A percentile compares a stretch with the other conserved stretches of the same genome.
These are phyloP conservation scores for Sporothrix brasiliensis DNA, from an alignment of 2,329 filamentous ascomycete genomes.

Conservation along the genomic window DNA sequence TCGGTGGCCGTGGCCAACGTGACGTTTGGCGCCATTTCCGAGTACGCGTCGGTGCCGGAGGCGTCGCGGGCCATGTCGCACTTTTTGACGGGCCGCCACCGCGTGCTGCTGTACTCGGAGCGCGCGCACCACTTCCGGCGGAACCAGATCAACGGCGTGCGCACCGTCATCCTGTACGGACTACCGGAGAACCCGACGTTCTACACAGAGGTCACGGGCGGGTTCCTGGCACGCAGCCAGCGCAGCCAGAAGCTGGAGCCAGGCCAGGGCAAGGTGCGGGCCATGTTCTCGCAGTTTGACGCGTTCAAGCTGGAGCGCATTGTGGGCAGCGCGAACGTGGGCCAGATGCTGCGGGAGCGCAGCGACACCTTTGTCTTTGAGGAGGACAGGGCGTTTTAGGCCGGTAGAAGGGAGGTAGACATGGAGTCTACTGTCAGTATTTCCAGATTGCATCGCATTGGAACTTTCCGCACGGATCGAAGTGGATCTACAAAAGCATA, in stretches of 20 bases:
- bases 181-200: conserved; percentile 86
- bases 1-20: conserved; percentile 58
- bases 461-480: too few relatives aligned
- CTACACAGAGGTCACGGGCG: conserved; percentile 74
- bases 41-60: conserved; percentile 80
- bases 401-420: background rate
- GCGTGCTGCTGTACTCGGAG: conserved; percentile 86
- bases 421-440: background rate
- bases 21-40: conserved; percentile 80
- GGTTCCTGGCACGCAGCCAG: conserved; percentile 64
- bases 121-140: conserved; percentile 95
- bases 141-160: conserved; percentile 80
- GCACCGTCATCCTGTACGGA: conserved; percentile 79
- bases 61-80: conserved; percentile 83
- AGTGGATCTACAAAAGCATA: conserved; percentile 26
- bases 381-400: conserved; percentile 47
- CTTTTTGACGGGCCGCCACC: conserved; percentile 80
- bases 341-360: conserved; percentile 79
- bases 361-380: conserved; percentile 96
- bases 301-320: conserved; percentile 84
- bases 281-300: conserved; percentile 86
- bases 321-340: conserved; percentile 77
- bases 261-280: conserved; percentile 62
- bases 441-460: background rate
- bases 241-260: conserved; percentile 58